phyloP scores from a whole-genome alignment of 768 basidiomycete genomes.

The Panellus pusillus region DNA sequence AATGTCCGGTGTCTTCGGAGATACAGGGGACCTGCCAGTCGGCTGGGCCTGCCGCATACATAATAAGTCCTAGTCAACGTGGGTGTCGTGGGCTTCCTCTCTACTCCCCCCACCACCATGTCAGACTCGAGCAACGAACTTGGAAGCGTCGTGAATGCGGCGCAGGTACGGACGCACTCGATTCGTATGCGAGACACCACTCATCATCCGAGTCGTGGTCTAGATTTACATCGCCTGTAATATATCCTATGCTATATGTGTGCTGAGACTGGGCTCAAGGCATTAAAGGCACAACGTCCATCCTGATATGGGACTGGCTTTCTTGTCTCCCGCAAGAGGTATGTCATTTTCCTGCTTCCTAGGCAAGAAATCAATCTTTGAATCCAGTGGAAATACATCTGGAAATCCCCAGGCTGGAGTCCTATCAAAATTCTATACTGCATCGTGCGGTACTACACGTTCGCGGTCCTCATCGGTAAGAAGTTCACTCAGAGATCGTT shows the following conservation, averaged over 20 bases:
- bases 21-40: too few relatives aligned
- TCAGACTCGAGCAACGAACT: background rate
- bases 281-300: constrained; percentile 15
- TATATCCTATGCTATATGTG: background rate
- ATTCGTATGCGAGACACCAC: background rate
- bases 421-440: constrained; percentile 17
- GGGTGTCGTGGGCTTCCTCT: background rate
- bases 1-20: too few relatives aligned
- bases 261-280: background rate
- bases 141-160: constrained; percentile 4
- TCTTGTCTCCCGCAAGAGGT: constrained; percentile 22
- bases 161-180: constrained; percentile 2
- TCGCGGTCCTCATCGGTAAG: constrained; percentile 19
- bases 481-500: background rate
- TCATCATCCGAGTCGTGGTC: background rate
- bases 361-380: background rate
- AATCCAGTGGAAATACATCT: constrained; percentile 15
- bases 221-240: constrained; percentile 21
- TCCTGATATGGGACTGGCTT: constrained; percentile 22
- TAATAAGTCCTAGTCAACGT: too few relatives aligned
- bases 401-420: constrained; percentile 15
- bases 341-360: background rate
- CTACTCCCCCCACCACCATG: constrained; percentile 1
- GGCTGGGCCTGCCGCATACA: too few relatives aligned
- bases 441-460: constrained; percentile 19